Evolutionary conservation across 2,329 filamentous ascomycete species (phyloP), one percentile per base, ranked within the genome.

Genomic region (Dothiorella sarmentorum): DNA sequence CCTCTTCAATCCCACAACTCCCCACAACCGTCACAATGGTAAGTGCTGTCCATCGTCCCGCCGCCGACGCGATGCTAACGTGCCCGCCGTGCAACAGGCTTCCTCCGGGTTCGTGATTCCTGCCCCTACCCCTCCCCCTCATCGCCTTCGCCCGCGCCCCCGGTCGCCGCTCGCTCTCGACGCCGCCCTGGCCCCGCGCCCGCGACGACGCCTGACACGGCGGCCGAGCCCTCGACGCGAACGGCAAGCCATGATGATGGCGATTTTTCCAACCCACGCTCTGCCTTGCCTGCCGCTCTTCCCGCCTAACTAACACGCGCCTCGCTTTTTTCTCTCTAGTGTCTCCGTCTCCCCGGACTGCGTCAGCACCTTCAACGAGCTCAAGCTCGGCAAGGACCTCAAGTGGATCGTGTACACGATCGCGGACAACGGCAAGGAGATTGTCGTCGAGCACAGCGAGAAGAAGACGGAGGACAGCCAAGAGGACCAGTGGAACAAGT

Each of bases 391-490:
- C 77, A 91, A 91, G 80, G 82, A 85, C 80, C 70, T 73, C 68
- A 92, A 91, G 79, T 95, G 84, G 83, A 88, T 94, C 79, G 85
- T 94, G 82, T 93, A 84, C 86, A 91, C 91, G 83, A 85, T 94
- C 73, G 87, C 86, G 65, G 88, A 92, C 76, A 83, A 91, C 80
- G 85, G 86, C 82, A 90, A 87, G 78, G 77, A 90, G 78, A 91
- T 94, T 73, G 86, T 89, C 61, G 85, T 94, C 68, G 89, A 93
- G 76, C 85, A 90, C 73, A 81, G 84, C 57, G 88, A 85, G 60
- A 78, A 77, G 62, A 59, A 59, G 57, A 18, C 44, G n/a, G 47
- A 59, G 18, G 57, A 29, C 18, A 27, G 22, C 37, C 27, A 49
- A 10, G 80, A 86, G 67, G 77, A 77, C 65, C 85, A 91, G 75